phyloP scores from a whole-genome alignment of 2,329 filamentous ascomycete genomes.

The Tricladium varicosporioides region DNA sequence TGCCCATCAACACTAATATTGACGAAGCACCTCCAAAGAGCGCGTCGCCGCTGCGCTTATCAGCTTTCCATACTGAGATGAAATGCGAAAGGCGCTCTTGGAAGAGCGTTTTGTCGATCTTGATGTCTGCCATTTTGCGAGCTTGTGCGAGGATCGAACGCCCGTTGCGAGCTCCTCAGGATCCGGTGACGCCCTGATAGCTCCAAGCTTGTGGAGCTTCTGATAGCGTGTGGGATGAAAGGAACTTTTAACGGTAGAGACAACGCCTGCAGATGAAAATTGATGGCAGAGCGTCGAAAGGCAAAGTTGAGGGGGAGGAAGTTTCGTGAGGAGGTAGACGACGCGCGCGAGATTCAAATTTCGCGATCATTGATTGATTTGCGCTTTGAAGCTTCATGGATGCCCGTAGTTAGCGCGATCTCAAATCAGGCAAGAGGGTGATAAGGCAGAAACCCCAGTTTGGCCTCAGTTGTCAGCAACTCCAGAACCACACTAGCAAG shows the following conservation, averaged over 20 bases:
- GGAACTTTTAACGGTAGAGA: too few relatives aligned
- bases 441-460: too few relatives aligned
- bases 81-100: conserved; percentile 89
- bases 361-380: background rate
- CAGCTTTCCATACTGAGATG: conserved; percentile 90
- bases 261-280: background rate
- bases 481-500: too few relatives aligned
- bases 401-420: background rate
- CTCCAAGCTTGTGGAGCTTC: too few relatives aligned
- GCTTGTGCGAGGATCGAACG: background rate
- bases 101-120: conserved; percentile 91
- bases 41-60: conserved; percentile 83
- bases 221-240: too few relatives aligned
- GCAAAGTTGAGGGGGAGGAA: background rate
- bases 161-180: too few relatives aligned
- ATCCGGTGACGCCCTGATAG: too few relatives aligned
- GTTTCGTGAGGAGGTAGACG: background rate
- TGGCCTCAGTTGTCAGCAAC: too few relatives aligned
- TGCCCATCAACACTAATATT: conserved; percentile 89
- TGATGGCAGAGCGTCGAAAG: background rate
- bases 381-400: background rate
- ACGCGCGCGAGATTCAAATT: background rate
- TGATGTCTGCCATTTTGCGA: conserved; percentile 67
- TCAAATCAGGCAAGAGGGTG: background rate
- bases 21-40: conserved; percentile 84